Conservation (phyloP, 768 basidiomycete genomes). For the Psilocybe cyanescens region DNA sequence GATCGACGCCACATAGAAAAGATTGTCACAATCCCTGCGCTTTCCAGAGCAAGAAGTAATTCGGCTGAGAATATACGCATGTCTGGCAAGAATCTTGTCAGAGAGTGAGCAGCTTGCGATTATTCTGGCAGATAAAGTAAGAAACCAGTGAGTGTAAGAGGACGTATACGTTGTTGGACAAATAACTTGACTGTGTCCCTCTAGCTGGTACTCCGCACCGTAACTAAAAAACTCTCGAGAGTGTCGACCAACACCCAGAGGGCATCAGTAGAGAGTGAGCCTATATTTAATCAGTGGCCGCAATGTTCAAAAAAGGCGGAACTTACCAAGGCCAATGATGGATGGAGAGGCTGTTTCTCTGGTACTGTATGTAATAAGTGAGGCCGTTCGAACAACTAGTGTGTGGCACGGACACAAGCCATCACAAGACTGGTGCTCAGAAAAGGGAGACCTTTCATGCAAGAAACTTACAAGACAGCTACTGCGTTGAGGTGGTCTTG, state of each 20-base stretch:
- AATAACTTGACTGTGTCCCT: background rate
- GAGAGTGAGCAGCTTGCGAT: slow-evolving; percentile 1
- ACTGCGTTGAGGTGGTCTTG: slow-evolving; percentile 1
- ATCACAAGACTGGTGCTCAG: background rate
- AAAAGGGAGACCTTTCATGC: slow-evolving; percentile 1
- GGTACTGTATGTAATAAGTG: slow-evolving; percentile 5
- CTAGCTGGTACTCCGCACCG: background rate
- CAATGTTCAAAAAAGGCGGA: background rate
- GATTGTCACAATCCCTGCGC: slow-evolving; percentile 2
- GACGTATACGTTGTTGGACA: slow-evolving; percentile 4
- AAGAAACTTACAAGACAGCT: slow-evolving; percentile 5
- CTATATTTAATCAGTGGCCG: slow-evolving; percentile 3
- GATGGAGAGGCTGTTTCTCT: slow-evolving; percentile 7
- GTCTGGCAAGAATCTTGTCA: background rate
- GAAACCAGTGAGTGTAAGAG: slow-evolving; percentile 8
- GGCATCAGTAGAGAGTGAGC: background rate
- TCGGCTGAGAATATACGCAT: slow-evolving; percentile 2
- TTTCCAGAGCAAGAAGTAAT: background rate
- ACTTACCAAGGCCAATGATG: slow-evolving; percentile 3
- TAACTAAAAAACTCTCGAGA: slow-evolving; percentile 10
- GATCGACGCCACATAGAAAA: slow-evolving; percentile 7
- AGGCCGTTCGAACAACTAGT: slow-evolving; percentile 11
- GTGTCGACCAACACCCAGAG: slow-evolving; percentile 4
- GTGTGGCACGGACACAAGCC: slow-evolving; percentile 3
- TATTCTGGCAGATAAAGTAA: slow-evolving; percentile 2